Base-by-base conservation (phyloP, 805 yeast genomes). In the Sugiyamaella marilandica region DNA sequence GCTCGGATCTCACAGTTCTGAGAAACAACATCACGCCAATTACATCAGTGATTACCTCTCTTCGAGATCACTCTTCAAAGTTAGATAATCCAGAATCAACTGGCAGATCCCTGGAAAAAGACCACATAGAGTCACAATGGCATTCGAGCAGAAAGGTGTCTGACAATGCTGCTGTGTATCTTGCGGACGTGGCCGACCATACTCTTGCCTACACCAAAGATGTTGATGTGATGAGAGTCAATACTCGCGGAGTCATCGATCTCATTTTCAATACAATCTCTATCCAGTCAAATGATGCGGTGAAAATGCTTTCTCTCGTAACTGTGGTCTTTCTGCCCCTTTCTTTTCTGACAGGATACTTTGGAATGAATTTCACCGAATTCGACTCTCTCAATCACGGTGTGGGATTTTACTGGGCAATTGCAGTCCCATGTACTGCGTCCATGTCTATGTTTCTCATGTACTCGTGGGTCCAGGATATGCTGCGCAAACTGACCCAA, bases 311-410 rank as follows among this genome's bases (percentile, higher is more conserved):
- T 41, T 77, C 84, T 7, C 61, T 81, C 36, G 78, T 81, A 9
- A 77, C 84, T 0, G 84, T 81, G 11, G 73, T 81, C 11, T 81
- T 81, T 58, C 68, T 81, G 36, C 85, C 85, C 4, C 62, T 81
- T 50, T 74, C 81, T 4, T 81, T 81, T 60, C 72, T 82, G 74
- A 79, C 84, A 1, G 84, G 85, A 10, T 81, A 79, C 60, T 81
- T 77, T 55, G 83, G 83, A 14, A 79, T 79, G 82, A 79, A 79
- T 59, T 79, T 79, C 60, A 62, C 66, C 26, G 53, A 61, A 5
- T 79, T 79, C 56, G 70, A 69, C 2, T 72, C 73, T 47, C 62
- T 79, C 39, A 59, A 70, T 13, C 53, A 67, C 34, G 66, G 68
- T 34, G 77, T 74, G 2, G 59, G 63, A 4, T 76, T 72, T 58